Percentiles rank a stretch among this genome's conserved stretches.
These are phyloP conservation scores for Cymbidium sinense DNA, from an alignment of 106 monocot genomes.

Conservation along the genomic window DNA sequence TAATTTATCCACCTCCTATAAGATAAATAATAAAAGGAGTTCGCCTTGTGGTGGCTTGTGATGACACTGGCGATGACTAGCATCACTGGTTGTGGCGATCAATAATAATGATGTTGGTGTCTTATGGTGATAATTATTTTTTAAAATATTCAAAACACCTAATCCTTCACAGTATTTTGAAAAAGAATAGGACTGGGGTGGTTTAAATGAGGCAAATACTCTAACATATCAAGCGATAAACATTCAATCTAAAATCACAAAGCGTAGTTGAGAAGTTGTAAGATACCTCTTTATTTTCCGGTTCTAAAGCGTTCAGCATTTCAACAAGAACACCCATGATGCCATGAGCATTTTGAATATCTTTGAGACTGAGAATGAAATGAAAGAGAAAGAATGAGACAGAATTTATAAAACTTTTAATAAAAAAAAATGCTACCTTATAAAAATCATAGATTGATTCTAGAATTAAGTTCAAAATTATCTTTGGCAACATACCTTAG, in stretches of 20 bases:
- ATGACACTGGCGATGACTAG: no score
- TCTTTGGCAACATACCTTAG: constrained; percentile 46
- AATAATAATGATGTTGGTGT: background rate
- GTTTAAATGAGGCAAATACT: background rate
- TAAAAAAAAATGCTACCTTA: background rate
- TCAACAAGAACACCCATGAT: constrained; percentile 92
- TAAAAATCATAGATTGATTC: background rate
- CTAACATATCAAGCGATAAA: background rate
- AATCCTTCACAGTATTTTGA: background rate
- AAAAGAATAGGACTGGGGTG: background rate
- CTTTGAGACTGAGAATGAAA: constrained; percentile 45
- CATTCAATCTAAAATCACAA: background rate
- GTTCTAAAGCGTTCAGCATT: constrained; percentile 90
- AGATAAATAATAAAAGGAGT: no score
- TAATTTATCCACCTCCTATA: no score
- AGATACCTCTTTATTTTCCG: constrained; percentile 77
- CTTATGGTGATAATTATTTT: no score
- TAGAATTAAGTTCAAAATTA: background rate
- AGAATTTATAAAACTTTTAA: background rate
- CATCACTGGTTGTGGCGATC: background rate
- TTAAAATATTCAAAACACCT: no score
- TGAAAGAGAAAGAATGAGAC: background rate
- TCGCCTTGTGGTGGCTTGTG: no score
- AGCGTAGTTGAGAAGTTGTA: background rate
- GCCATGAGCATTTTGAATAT: constrained; percentile 94